Conservation (phyloP, 441 rosid species). For the Populus hybrid region DNA sequence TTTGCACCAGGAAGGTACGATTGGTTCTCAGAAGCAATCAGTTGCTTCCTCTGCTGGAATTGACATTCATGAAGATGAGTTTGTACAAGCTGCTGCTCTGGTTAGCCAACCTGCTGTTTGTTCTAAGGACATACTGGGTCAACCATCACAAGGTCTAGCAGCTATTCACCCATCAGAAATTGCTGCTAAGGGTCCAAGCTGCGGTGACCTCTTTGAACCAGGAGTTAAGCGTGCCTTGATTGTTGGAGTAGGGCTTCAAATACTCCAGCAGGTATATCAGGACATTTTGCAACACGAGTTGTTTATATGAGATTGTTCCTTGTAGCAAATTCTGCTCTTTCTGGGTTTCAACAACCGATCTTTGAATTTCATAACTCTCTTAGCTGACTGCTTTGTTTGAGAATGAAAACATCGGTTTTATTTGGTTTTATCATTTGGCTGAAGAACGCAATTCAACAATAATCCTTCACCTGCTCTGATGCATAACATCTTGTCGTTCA, state of each 20-base stretch:
- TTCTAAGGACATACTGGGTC: slow-evolving; percentile 40
- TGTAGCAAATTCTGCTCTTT: not conserved
- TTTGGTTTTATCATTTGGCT: not conserved
- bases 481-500: not conserved
- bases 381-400: not conserved
- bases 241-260: slow-evolving; percentile 72
- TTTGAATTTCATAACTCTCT: not conserved
- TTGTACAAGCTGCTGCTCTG: slow-evolving; percentile 65
- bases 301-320: not conserved
- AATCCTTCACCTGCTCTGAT: not conserved
- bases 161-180: slow-evolving; percentile 52
- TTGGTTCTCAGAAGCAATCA: slow-evolving; percentile 54
- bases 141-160: slow-evolving; percentile 51
- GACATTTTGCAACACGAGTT: not conserved
- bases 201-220: slow-evolving; percentile 62
- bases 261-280: slow-evolving; percentile 64
- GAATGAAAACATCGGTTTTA: not conserved
- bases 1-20: slow-evolving; percentile 62
- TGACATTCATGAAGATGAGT: slow-evolving; percentile 39
- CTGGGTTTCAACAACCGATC: not conserved
- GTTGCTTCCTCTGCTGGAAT: slow-evolving; percentile 44
- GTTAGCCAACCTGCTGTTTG: slow-evolving; percentile 64
- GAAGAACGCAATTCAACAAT: not conserved
- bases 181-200: slow-evolving; percentile 41
- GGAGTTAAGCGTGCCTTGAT: slow-evolving; percentile 79